Percentiles rank a stretch among this genome's conserved stretches.
These are phyloP conservation scores for Cetradonia linearis DNA, from an alignment of 495 filamentous ascomycete species.

Conservation along the genomic window DNA sequence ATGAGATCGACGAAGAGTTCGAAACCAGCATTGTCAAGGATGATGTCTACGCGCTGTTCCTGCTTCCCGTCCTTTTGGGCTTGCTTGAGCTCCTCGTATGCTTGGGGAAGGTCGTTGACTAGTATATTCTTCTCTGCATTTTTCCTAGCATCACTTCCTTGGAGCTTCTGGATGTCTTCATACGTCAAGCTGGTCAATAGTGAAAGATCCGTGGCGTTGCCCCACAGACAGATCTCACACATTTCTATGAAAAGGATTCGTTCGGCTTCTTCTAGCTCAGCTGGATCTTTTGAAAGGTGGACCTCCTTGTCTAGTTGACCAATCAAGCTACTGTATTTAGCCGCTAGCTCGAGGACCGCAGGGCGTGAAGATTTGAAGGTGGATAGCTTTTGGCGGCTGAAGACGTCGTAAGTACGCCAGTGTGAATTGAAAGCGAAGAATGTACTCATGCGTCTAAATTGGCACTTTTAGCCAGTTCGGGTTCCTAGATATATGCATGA, in stretches of 20 bases:
- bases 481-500: background rate
- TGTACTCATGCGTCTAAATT: constrained; percentile 58
- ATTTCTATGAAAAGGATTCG: constrained; percentile 78
- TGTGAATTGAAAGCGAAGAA: constrained; percentile 65
- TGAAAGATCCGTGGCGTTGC: constrained; percentile 91
- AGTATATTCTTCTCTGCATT: constrained; percentile 79
- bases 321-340: constrained; percentile 58
- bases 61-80: constrained; percentile 44
- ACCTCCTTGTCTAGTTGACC: constrained; percentile 40
- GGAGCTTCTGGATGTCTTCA: constrained; percentile 91
- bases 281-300: constrained; percentile 26
- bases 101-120: constrained; percentile 65
- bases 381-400: constrained; percentile 78
- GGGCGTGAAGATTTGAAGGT: constrained; percentile 90
- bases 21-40: constrained; percentile 93
- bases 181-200: constrained; percentile 84
- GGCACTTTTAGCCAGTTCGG: constrained; percentile 20
- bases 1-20: constrained; percentile 93
- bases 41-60: constrained; percentile 72
- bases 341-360: constrained; percentile 80
- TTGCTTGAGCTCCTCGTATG: constrained; percentile 58
- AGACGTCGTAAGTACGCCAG: constrained; percentile 92
- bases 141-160: constrained; percentile 77
- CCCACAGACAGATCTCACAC: constrained; percentile 96
- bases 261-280: constrained; percentile 57